Conservation (phyloP, 768 basidiomycete species). For the Candolleomyces efflorescens region DNA sequence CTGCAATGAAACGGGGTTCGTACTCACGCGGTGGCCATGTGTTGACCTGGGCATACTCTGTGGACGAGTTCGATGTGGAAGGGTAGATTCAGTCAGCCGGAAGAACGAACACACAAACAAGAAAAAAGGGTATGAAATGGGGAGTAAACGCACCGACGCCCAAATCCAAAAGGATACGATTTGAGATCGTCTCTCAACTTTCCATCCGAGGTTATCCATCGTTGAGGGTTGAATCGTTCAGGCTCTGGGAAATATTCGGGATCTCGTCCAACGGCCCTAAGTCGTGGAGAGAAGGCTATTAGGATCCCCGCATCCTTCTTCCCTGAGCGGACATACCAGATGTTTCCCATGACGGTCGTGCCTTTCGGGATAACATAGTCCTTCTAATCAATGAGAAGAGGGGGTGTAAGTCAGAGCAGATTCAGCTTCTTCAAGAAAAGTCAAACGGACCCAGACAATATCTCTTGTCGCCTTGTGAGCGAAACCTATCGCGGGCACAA, state of each 20-base stretch:
- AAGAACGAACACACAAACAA: not conserved
- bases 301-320: not conserved
- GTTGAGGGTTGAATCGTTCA: slow-evolving; percentile 52
- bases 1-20: not conserved
- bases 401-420: not conserved
- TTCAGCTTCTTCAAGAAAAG: not conserved
- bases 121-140: slow-evolving; percentile 7
- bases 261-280: slow-evolving; percentile 54
- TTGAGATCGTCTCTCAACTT: slow-evolving; percentile 48
- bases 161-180: slow-evolving; percentile 54
- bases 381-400: slow-evolving; percentile 21
- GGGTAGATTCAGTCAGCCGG: not conserved
- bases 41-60: slow-evolving; percentile 58
- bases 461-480: slow-evolving; percentile 63
- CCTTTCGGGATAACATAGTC: slow-evolving; percentile 53
- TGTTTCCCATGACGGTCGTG: slow-evolving; percentile 54
- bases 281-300: not conserved
- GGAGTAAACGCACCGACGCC: slow-evolving; percentile 30
- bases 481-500: slow-evolving; percentile 33
- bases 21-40: slow-evolving; percentile 46
- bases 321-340: slow-evolving; percentile 34
- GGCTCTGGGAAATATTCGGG: slow-evolving; percentile 56
- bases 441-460: slow-evolving; percentile 50
- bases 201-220: slow-evolving; percentile 48
- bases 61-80: slow-evolving; percentile 11